Base-by-base conservation (phyloP, 2,329 filamentous ascomycete species). In the Epichloe gansuensis region DNA sequence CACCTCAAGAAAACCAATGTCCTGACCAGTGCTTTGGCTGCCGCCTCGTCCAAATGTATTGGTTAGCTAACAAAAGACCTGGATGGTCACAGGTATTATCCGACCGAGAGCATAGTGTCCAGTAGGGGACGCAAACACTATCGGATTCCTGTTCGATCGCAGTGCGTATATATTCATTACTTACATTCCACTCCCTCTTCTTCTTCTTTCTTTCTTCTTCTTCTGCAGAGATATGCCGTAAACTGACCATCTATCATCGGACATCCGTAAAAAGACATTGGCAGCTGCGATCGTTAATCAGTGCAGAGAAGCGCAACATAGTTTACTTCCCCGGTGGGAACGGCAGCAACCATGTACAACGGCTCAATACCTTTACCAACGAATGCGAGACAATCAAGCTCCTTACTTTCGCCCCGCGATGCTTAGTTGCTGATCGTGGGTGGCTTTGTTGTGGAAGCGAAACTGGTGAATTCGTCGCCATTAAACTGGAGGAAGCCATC, bases 401-500 rank as follows among this genome's bases (percentile, higher is more conserved):
- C 34, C 74, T 91, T 59, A 82, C 76, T 59, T 93, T 83, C 68
- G 79, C 68, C 61, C 86, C 91, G n/a, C 81, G 88, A 70, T 97
- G 91, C 67, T 80, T 96, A 6, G 86, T 88, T n/a, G 86, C 88
- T 7, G 85, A 83, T 51, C 80, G 87, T 61, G 90, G 90, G 50
- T 97, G 88, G 85, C 78, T 97, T 39, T 95, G 88, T 61, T 88
- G 91, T 46, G 93, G 91, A 46, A 91, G 91, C 54, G 86, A 95
- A 61, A 81, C 82, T 58, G 93, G 93, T 53, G 86, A 94, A 64
- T 95, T 95, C 64, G 84, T 87, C 34, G 83, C 89, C 52, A 85
- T 95, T 62, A 82, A 79, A 59, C 73, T 91, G 13, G 66, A 71
- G 51, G 72, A 73, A 35, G 60, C 61, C 48, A 65, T 60, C 50